Evolutionary conservation across 345 rosid genomes (phyloP), one percentile per base, ranked within the genome.

Genomic region (Erucastrum elatum): DNA sequence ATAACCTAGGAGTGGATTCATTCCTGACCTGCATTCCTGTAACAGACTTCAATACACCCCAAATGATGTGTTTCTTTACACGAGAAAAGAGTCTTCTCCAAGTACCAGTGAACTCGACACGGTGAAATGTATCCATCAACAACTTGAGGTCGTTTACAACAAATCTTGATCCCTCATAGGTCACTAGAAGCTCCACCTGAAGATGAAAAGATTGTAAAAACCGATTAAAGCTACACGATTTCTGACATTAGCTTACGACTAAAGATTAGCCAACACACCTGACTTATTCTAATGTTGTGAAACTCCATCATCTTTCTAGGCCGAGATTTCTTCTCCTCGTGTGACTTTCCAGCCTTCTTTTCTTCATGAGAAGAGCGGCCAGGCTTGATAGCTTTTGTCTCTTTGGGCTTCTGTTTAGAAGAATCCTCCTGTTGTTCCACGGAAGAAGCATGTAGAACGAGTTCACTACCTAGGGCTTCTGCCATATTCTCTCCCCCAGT

Each of bases 51-150:
- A 95, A 75, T 72, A 94, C 97, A 66, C 98, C 99, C 99, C 99
- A 95, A 56, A 93, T 93, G 9, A 95, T 93, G 80, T 93, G 98
- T 84, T 95, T 95, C 87, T 95, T 95, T 46, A 95, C 99, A 68
- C 98, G 90, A 37, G 99, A 93, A 83, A 93, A 93, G n/a, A 95
- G 86, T 80, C 91, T 89, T 82, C 98, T 93, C 99, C 99, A 93
- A 16, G 96, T 93, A 68, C 98, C 98, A 63, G 91, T 89, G 79
- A 95, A 91, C 87, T 90, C 97, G 29, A 67, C 87, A 3, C 91
- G 91, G 75, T 91, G 92, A 84, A 90, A 93, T 21, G 98, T 91
- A 87, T 95, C 99, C 97, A 95, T 95, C 80, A 93, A 85, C 82
- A 95, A 75, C 84, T 96, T 93, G 41, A 96, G 94, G 84, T 96